These are phyloP conservation scores for Hypoxylon sp. DNA, from an alignment of 2,329 filamentous ascomycete genomes.

Conservation along the genomic window DNA sequence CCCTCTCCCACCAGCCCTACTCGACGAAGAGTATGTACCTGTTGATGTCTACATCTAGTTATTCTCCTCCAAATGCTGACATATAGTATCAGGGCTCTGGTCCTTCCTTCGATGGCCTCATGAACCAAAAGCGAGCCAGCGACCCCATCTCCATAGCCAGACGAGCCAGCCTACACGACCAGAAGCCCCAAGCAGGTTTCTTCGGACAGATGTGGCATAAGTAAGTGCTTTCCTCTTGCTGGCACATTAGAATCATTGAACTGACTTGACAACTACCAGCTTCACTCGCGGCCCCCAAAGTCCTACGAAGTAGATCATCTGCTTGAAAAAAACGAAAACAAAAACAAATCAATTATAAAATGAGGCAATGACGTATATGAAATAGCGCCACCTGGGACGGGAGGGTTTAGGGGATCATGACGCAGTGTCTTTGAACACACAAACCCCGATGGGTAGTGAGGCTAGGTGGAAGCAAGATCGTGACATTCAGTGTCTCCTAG, in stretches of 20 bases:
- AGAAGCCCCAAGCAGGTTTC: slow-evolving; percentile 58
- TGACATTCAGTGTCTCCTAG: too few species aligned
- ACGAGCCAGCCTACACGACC: slow-evolving; percentile 64
- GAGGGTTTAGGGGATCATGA: too few species aligned
- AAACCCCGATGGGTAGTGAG: too few species aligned
- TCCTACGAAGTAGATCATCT: slow-evolving; percentile 39
- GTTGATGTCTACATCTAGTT: too few species aligned
- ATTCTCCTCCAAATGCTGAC: too few species aligned
- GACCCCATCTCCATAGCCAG: slow-evolving; percentile 55
- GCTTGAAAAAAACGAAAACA: neutral
- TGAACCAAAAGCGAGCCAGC: slow-evolving; percentile 58
- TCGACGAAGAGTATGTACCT: slow-evolving; percentile 41
- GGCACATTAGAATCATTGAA: too few species aligned
- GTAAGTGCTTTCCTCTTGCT: slow-evolving; percentile 54
- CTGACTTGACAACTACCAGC: slow-evolving; percentile 23
- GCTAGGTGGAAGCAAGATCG: too few species aligned
- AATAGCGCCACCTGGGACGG: too few species aligned
- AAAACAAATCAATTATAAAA: too few species aligned
- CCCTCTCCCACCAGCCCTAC: slow-evolving; percentile 24
- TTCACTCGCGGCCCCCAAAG: slow-evolving; percentile 44
- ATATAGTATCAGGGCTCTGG: slow-evolving; percentile 59
- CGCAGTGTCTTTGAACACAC: too few species aligned
- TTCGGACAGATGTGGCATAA: slow-evolving; percentile 66
- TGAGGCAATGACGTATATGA: too few species aligned
- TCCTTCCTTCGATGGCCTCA: slow-evolving; percentile 61